Percentiles rank a stretch among this genome's conserved stretches.
phyloP scores from a whole-genome alignment of 2,329 filamentous ascomycete species.

The Fusarium torulosum region DNA sequence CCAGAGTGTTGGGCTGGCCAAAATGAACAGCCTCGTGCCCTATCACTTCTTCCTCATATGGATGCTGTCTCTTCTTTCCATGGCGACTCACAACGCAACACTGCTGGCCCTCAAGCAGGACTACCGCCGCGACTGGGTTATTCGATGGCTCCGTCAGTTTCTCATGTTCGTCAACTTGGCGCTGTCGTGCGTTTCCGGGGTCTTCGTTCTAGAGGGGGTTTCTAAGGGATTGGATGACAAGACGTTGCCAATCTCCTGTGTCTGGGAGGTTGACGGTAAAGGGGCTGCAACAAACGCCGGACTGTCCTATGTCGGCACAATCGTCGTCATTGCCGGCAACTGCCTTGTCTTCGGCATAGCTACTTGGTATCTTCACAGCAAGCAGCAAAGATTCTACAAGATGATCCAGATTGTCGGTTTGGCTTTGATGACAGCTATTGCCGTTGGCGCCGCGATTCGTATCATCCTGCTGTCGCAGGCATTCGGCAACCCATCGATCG shows the following conservation, averaged over 20 bases:
- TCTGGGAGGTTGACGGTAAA: conserved; percentile 62
- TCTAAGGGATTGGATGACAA: conserved; percentile 62
- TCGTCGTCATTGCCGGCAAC: conserved; percentile 71
- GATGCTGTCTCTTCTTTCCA: conserved; percentile 74
- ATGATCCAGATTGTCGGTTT: conserved; percentile 66
- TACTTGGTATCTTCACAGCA: conserved; percentile 74
- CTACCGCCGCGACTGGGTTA: conserved; percentile 74
- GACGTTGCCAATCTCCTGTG: conserved; percentile 71
- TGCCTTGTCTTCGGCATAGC: conserved; percentile 68
- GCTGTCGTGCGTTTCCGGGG: conserved; percentile 67
- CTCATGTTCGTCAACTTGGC: conserved; percentile 75
- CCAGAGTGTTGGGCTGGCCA: conserved; percentile 72
- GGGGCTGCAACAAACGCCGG: conserved; percentile 56
- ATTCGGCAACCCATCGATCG: conserved; percentile 56
- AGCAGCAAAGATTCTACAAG: conserved; percentile 66
- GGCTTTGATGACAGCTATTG: conserved; percentile 67
- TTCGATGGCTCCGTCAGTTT: conserved; percentile 73
- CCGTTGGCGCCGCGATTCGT: conserved; percentile 69
- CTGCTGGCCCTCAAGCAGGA: conserved; percentile 74
- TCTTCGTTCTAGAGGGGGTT: conserved; percentile 69
- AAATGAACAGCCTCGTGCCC: conserved; percentile 68
- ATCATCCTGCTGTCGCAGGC: conserved; percentile 71
- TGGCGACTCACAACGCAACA: conserved; percentile 74
- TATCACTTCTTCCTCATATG: conserved; percentile 81
- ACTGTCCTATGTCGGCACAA: conserved; percentile 69